These are phyloP conservation scores for Dipteronia dyeriana DNA, from an alignment of 345 rosid species.

Conservation along the genomic window DNA sequence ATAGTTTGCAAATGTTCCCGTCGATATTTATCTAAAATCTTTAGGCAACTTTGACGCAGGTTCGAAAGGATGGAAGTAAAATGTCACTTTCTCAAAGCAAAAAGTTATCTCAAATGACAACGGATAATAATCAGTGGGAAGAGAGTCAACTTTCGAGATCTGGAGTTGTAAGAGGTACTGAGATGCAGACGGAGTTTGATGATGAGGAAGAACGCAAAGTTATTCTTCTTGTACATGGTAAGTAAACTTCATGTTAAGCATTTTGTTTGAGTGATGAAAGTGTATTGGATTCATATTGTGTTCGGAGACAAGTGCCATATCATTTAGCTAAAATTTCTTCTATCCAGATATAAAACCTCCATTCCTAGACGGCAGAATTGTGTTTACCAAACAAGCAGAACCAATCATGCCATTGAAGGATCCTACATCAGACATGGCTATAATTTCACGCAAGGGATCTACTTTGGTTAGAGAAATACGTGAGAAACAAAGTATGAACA, in stretches of 20 bases:
- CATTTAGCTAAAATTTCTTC: slow-evolving; percentile 20
- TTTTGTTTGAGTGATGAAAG: slow-evolving; percentile 15
- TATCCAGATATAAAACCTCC: slow-evolving; percentile 89
- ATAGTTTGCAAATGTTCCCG: background rate
- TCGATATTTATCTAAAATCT: background rate
- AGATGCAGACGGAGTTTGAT: slow-evolving; percentile 93
- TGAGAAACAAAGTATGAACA: slow-evolving; percentile 88
- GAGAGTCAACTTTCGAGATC: slow-evolving; percentile 96
- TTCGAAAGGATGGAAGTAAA: slow-evolving; percentile 81
- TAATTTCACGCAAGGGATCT: slow-evolving; percentile 95
- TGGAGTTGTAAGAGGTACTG: slow-evolving; percentile 97
- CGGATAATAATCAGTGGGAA: slow-evolving; percentile 98
- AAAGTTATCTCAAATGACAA: slow-evolving; percentile 85
- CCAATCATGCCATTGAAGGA: slow-evolving; percentile 97
- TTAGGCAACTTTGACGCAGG: slow-evolving; percentile 37
- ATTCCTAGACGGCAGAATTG: slow-evolving; percentile 96
- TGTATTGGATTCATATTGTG: background rate
- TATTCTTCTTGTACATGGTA: slow-evolving; percentile 96
- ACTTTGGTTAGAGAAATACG: slow-evolving; percentile 81
- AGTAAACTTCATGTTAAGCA: slow-evolving; percentile 29
- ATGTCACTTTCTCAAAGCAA: slow-evolving; percentile 96
- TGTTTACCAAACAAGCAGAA: slow-evolving; percentile 95
- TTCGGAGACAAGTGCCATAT: background rate
- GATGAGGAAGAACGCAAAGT: slow-evolving; percentile 88
- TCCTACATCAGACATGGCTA: slow-evolving; percentile 99